phyloP scores from a whole-genome alignment of 1,284 basidiomycete genomes.

The Chondrostereum purpureum region DNA sequence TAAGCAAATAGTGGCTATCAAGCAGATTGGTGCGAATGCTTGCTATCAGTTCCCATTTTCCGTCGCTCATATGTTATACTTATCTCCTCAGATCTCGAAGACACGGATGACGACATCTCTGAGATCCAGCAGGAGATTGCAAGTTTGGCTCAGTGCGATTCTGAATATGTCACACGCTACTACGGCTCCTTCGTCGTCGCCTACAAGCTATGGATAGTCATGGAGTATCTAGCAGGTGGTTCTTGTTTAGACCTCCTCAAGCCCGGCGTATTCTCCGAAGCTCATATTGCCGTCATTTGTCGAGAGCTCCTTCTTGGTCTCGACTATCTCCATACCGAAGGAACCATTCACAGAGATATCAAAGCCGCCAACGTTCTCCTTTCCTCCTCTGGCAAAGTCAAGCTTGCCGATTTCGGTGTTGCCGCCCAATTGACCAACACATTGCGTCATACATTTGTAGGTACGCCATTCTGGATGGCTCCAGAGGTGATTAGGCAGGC shows the following conservation, averaged over 20 bases:
- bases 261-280: conserved; percentile 84
- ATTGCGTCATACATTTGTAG: conserved; percentile 89
- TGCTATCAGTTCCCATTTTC: conserved; percentile 6
- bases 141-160: conserved; percentile 92
- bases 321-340: conserved; percentile 90
- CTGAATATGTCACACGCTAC: conserved; percentile 92
- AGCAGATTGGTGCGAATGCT: conserved; percentile 77
- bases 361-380: conserved; percentile 96
- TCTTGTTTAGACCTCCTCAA: conserved; percentile 95
- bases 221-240: conserved; percentile 99
- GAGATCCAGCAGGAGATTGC: conserved; percentile 98
- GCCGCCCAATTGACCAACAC: conserved; percentile 89
- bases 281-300: conserved; percentile 91
- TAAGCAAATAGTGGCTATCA: conserved; percentile 93
- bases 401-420: conserved; percentile 96
- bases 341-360: conserved; percentile 97
- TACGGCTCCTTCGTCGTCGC: conserved; percentile 96
- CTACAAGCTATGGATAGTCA: conserved; percentile 98
- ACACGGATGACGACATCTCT: conserved; percentile 91
- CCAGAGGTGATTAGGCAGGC: conserved; percentile 96
- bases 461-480: conserved; percentile 98
- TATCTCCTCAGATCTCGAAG: conserved; percentile 61
- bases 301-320: conserved; percentile 92
- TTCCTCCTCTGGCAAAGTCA: conserved; percentile 87
- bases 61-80: conserved; percentile 7